phyloP scores from a whole-genome alignment of 2,329 filamentous ascomycete genomes.

The Hypoxylon sp. region DNA sequence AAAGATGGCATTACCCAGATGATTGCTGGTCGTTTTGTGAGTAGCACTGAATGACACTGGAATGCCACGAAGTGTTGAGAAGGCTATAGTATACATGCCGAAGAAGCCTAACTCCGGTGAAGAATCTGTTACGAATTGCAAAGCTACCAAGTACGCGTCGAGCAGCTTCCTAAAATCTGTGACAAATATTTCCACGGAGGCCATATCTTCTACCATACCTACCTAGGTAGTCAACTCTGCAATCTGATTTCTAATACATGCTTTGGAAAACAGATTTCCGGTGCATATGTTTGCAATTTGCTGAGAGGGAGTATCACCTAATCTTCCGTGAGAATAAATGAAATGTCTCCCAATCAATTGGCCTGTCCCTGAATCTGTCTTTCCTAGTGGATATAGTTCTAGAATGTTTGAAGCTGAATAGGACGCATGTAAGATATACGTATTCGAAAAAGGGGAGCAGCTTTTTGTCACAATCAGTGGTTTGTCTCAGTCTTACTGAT shows the following conservation, averaged over 20 bases:
- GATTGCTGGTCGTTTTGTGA: not conserved
- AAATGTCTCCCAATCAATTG: not conserved
- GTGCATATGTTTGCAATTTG: not conserved
- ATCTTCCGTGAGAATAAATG: not conserved
- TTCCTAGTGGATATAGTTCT: not conserved
- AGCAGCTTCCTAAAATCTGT: not conserved
- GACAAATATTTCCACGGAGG: not conserved
- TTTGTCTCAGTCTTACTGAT: too few relatives aligned
- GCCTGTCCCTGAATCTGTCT: not conserved
- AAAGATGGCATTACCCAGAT: too few relatives aligned
- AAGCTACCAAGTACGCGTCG: not conserved
- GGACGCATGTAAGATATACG: not conserved
- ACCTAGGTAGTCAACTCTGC: too few relatives aligned
- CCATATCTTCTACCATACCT: too few relatives aligned
- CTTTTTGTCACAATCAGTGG: not conserved
- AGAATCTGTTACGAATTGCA: not conserved
- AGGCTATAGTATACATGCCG: not conserved
- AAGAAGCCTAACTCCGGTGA: not conserved
- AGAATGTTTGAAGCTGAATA: not conserved
- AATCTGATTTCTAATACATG: not conserved
- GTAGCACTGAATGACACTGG: not conserved
- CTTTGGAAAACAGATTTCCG: not conserved
- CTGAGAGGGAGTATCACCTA: not conserved
- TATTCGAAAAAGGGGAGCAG: not conserved
- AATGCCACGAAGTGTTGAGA: not conserved